Evolutionary conservation across 2,329 filamentous ascomycete species (phyloP), one percentile per base, ranked within the genome.

Genomic region (Davidsoniella neocaledoniae): DNA sequence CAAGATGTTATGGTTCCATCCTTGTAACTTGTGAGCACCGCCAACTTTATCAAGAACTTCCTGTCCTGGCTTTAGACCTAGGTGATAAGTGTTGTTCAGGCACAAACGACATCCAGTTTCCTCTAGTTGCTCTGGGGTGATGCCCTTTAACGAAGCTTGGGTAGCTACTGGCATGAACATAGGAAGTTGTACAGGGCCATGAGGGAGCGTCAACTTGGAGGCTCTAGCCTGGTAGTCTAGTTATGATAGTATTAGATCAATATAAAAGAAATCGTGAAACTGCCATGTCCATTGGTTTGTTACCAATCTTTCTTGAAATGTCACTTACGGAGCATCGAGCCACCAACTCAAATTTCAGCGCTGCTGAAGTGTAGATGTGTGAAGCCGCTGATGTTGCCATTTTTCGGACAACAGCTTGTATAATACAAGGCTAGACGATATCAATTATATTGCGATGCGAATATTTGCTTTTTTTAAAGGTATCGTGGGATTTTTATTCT

Each of bases 141-240:
- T 68, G 41, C 91, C 91, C 63, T 98, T 98, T 38, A 98, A 72
- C 0, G 90, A 94, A 1, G 86, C 91, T 66, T 98, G 91, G 0
- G 91, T 98, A 26, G 91, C 91, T 41, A 98, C 91, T 14, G 91
- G 91, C 91, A 98, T 98, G 66, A 98, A 98, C 52, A 96, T 79
- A 6, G 93, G 91, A 26, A 96, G 76, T 58, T 83, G 77, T 23
- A 98, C 88, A 1, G 82, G 74, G 52, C 91, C 91, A 77, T 98
- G 93, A 46, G 91, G 90, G 23, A 98, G 79, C 44, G 81, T 83
- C 49, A 98, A 73, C 53, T 78, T 79, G 48, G 91, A 91, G 46
- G 91, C 91, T 57, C 91, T 83, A 23, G 91, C 91, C 71, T 86
- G 9, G 90, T 96, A 45, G 87, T 93, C 90, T 96, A 12, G 8